These are phyloP conservation scores for Actinomortierella ambigua DNA, from an alignment of 371 early-diverging fungal species.

Conservation along the genomic window DNA sequence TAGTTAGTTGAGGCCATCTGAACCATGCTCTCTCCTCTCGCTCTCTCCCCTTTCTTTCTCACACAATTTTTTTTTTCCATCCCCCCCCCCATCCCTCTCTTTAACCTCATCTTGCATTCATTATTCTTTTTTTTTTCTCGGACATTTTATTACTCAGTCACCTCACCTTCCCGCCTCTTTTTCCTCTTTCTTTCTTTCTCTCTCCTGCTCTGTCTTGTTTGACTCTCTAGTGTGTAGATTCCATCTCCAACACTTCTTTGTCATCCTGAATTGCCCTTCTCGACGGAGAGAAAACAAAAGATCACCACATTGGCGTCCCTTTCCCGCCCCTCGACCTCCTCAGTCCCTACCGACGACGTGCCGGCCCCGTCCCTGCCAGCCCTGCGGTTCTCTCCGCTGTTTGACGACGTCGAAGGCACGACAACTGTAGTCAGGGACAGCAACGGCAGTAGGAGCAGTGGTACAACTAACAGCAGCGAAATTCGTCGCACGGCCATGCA, in stretches of 20 bases:
- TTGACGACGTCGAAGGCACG: conserved; percentile 16
- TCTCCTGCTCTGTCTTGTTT: background rate
- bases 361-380: conserved; percentile 19
- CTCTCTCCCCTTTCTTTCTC: conserved; percentile 8
- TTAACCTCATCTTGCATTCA: background rate
- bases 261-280: background rate
- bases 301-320: conserved; percentile 1
- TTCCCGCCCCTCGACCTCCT: conserved; percentile 13
- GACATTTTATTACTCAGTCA: background rate
- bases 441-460: conserved; percentile 3
- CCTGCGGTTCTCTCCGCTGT: conserved; percentile 38
- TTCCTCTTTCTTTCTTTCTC: background rate
- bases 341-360: background rate
- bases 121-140: conserved; percentile 1
- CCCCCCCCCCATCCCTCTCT: conserved; percentile 2
- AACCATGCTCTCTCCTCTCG: conserved; percentile 2
- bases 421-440: conserved; percentile 11
- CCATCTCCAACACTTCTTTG: conserved; percentile 1
- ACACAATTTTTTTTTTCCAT: conserved; percentile 9
- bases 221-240: too few relatives aligned
- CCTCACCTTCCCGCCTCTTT: background rate
- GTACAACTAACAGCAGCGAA: conserved; percentile 7
- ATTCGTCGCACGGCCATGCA: background rate
- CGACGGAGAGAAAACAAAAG: background rate
- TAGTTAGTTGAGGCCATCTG: background rate